Base-by-base conservation (phyloP, 352 stramenopile species). In the Blastocystis hominis region DNA sequence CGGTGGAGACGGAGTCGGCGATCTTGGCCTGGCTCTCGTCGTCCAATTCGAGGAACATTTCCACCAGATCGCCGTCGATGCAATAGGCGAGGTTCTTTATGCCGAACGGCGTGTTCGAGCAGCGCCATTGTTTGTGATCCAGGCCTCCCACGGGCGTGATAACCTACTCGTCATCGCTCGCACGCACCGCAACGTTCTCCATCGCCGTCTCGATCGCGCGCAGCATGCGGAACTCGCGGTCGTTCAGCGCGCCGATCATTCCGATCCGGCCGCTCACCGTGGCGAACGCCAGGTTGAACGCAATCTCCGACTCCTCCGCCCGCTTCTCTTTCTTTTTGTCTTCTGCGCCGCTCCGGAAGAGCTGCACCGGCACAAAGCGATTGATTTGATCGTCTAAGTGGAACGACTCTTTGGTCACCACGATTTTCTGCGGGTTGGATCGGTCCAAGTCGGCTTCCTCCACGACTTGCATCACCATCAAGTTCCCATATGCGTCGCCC, bases 351-450 rank as follows among this genome's bases (percentile, higher is more conserved):
- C 38, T 54, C 3, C 72, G 72, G 36, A 77, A 77, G 5, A 77
- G 30, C 40, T 38, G 38, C 36, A 64, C 72, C 6, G 47, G 0
- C 40, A 69, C 72, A 20, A 84, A 64, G 0, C 54, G 72, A 46
- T 84, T 84, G 3, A 84, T n/a, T n/a, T 84, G 72, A 53, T 84
- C 72, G 44, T 69, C 47, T 2, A 84, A 30, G 46, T 84, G 72
- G 47, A 84, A 66, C 72, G 47, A 84, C 50, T 84, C 72, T 20
- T 30, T 17, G 13, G 17, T 5, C 38, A 46, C 55, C 17, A 84
- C n/a, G 36, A n/a, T 46, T 24, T 66, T 64, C 50, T 84, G 72
- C 1, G 72, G 72, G 46, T 84, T 84, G 17, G n/a, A 54, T 34
- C 36, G 30, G 46, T 84, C 72, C 4, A 84, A 47, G 34, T 84